Percentiles rank a stretch among this genome's conserved stretches.
These are phyloP conservation scores for Fusarium metavorans DNA, from an alignment of 2,329 filamentous ascomycete genomes.

Conservation along the genomic window DNA sequence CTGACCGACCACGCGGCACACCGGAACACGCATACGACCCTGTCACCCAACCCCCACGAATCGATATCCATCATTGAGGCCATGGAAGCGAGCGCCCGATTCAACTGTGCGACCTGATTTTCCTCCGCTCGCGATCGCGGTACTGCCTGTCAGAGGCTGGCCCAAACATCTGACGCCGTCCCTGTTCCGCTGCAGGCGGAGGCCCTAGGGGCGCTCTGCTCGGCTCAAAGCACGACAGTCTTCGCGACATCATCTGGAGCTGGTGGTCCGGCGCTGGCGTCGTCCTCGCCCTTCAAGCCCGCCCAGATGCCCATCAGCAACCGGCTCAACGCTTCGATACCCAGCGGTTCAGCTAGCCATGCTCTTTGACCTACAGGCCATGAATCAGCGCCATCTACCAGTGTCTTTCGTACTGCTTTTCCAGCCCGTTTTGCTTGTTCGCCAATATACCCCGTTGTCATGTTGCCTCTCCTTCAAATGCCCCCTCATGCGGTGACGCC, in stretches of 20 bases:
- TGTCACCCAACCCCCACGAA: constrained; percentile 13
- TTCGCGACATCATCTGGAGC: constrained; percentile 15
- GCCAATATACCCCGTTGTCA: constrained; percentile 49
- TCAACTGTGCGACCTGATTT: constrained; percentile 31
- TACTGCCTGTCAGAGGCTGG: constrained; percentile 14
- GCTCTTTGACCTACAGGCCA: constrained; percentile 59
- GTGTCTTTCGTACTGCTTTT: constrained; percentile 45
- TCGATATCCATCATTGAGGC: constrained; percentile 5
- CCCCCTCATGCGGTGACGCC: constrained; percentile 63
- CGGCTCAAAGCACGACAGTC: constrained; percentile 13
- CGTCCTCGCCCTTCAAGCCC: constrained; percentile 42
- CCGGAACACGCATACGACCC: background rate
- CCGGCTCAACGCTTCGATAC: constrained; percentile 33
- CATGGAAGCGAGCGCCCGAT: constrained; percentile 27
- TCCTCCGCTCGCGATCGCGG: constrained; percentile 24
- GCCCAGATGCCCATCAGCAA: constrained; percentile 56
- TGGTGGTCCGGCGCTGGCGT: constrained; percentile 39
- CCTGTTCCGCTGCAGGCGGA: background rate
- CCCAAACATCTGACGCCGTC: constrained; percentile 6
- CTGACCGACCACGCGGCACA: background rate
- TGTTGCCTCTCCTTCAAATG: constrained; percentile 66
- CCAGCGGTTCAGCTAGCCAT: constrained; percentile 38
- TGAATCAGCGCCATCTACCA: constrained; percentile 51
- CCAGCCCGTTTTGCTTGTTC: constrained; percentile 39
- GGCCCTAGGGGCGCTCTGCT: background rate